Percentiles rank a stretch among this genome's conserved stretches.
Evolutionary conservation across 139 green algal species (phyloP).

Genomic region (Closterium sp.): DNA sequence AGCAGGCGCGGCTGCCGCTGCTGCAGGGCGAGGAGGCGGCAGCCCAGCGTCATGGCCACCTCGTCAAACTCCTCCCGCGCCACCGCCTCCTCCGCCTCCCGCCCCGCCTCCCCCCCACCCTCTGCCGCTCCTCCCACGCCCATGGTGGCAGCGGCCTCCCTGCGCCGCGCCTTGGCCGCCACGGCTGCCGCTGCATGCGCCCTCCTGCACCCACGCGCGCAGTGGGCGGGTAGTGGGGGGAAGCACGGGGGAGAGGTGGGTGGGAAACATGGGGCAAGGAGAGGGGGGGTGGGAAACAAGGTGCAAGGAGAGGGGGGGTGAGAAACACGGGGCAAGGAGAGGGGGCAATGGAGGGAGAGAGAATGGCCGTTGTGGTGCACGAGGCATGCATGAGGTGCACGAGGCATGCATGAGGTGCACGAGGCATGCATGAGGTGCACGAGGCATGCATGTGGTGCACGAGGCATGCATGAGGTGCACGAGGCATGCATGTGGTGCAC

Average conservation of each 20-base stretch:
- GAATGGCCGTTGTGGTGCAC: too few relatives aligned
- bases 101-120: not conserved
- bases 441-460: too few relatives aligned
- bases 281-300: too few relatives aligned
- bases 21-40: constrained; percentile 35
- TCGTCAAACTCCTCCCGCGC: constrained; percentile 47
- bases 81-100: constrained; percentile 3
- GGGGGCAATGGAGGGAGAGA: not conserved
- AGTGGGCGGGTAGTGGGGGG: too few relatives aligned
- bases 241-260: not conserved
- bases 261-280: not conserved
- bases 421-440: too few relatives aligned
- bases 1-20: constrained; percentile 23
- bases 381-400: too few relatives aligned
- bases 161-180: not conserved
- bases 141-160: not conserved
- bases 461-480: too few relatives aligned
- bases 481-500: too few relatives aligned
- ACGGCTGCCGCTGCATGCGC: not conserved
- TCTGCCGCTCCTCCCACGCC: not conserved
- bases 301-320: not conserved
- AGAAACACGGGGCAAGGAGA: too few relatives aligned
- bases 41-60: constrained; percentile 45
- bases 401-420: too few relatives aligned
- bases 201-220: not conserved